Evolutionary conservation across 2,329 filamentous ascomycete genomes (phyloP), one percentile per base, ranked within the genome.

Genomic region (Exophiala xenobiotica): DNA sequence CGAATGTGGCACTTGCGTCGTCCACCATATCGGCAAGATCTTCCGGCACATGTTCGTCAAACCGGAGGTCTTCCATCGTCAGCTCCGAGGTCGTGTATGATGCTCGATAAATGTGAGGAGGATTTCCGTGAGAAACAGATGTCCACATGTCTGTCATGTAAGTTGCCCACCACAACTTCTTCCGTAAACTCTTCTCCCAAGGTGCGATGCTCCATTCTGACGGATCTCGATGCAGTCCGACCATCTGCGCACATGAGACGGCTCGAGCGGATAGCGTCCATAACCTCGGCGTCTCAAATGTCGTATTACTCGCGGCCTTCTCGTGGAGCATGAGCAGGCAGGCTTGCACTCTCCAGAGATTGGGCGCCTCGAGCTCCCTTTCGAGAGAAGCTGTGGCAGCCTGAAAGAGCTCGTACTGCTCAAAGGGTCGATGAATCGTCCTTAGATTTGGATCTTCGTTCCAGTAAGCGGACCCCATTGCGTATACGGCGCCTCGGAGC

Each of bases 291-390:
- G 72, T 75, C 57, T 77, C 74, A 3, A 75, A 73, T 9, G 72
- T 75, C 23, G 71, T 74, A 14, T 72, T 74, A 9, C 68, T 68
- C 1, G 74, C 72, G 0, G 75, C 71, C 11, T 69, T 68, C 55
- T 77, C 68, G 49, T 78, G 74, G 4, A 76, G 61, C 6, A 77
- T 64, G 11, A 78, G 56, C 9, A 77, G 53, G 51, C 70, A 71
- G n/a, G 74, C 73, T 63, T 77, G 75, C n/a, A 77, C 54, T 6
- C 70, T 72, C 46, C 68, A 72, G 3, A 78, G 63, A 23, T 76
- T 74, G 0, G 75, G 74, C 0, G 74, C 72, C 33, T 77, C 72
- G 0, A 77, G 64, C 51, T 78, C 75, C 2, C 74, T 66, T 18
- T 74, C 67, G 2, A 77, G 59, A 0, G 72, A 70, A 19, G 67